Conservation (phyloP, 169 alveolate genomes). For the Plasmodium blacklocki region DNA sequence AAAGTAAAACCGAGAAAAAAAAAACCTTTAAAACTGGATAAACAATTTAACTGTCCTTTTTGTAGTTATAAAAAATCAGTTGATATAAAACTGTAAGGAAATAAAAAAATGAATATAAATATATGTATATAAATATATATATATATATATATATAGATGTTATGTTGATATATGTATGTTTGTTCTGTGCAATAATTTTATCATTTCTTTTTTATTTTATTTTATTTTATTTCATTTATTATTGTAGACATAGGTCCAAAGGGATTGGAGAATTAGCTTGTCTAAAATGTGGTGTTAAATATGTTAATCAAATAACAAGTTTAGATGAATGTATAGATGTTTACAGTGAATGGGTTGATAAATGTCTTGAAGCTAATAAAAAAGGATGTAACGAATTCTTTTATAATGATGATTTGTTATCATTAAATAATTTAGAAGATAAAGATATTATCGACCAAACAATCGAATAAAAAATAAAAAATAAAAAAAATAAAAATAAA, state of each 20-base stretch:
- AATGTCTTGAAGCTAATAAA: conserved; percentile 86
- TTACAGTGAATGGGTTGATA: conserved; percentile 93
- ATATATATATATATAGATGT: conserved; percentile 5
- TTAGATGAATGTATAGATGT: conserved; percentile 93
- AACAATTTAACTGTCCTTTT: conserved; percentile 95
- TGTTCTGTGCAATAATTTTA: neutral
- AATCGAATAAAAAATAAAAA: neutral
- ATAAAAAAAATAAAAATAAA: too few species aligned
- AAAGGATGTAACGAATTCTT: conserved; percentile 57
- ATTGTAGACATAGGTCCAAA: conserved; percentile 50
- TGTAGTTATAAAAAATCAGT: conserved; percentile 94
- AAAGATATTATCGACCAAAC: neutral
- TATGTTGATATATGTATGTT: neutral
- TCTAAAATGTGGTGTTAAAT: conserved; percentile 91
- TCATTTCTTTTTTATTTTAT: neutral
- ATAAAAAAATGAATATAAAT: neutral
- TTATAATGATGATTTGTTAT: conserved; percentile 42
- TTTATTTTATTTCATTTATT: neutral
- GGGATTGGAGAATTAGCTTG: conserved; percentile 85
- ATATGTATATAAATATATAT: conserved; percentile 11
- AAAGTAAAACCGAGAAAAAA: conserved; percentile 82
- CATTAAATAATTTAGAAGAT: conserved; percentile 39
- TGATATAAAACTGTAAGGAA: conserved; percentile 89
- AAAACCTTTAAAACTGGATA: conserved; percentile 90
- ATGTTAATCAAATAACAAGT: conserved; percentile 83